Percentiles rank a stretch among this genome's conserved stretches.
These are phyloP conservation scores for Lentinula raphanica DNA, from an alignment of 768 basidiomycete species.

Conservation along the genomic window DNA sequence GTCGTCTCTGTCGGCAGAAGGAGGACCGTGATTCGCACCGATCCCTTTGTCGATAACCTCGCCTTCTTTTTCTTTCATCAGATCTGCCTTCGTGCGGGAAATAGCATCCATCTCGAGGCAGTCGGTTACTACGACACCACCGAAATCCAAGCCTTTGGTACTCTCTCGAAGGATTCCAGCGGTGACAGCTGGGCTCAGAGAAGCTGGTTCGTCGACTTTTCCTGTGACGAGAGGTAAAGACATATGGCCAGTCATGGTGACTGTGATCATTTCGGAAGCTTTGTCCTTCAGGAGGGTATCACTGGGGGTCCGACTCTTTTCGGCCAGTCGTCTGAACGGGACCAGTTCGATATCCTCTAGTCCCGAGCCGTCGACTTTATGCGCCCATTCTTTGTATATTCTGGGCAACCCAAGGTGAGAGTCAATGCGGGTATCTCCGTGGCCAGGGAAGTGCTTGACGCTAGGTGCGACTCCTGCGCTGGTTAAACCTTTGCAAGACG, in stretches of 20 bases:
- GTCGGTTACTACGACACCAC: conserved; percentile 65
- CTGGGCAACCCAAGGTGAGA: conserved; percentile 63
- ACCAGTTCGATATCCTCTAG: background rate
- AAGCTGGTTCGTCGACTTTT: conserved; percentile 46
- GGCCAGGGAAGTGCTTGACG: conserved; percentile 71
- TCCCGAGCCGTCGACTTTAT: background rate
- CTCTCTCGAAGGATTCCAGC: conserved; percentile 46
- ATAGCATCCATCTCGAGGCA: conserved; percentile 78
- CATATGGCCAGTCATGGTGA: conserved; percentile 78
- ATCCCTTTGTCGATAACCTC: background rate
- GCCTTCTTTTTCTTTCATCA: background rate
- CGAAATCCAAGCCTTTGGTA: conserved; percentile 32
- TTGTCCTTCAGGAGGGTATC: conserved; percentile 51
- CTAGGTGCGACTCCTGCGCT: conserved; percentile 50
- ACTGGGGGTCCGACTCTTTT: conserved; percentile 41
- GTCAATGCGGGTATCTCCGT: conserved; percentile 69
- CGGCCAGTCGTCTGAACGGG: conserved; percentile 17
- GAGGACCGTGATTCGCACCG: background rate
- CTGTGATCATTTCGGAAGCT: conserved; percentile 34
- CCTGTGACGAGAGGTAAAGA: conserved; percentile 56
- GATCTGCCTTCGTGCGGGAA: conserved; percentile 30
- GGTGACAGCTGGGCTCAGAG: conserved; percentile 50
- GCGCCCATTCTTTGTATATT: conserved; percentile 38
- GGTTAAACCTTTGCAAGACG: conserved; percentile 44
- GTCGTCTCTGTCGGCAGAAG: background rate